These are phyloP conservation scores for Ploettnerulaceae sp. DNA, from an alignment of 2,329 filamentous ascomycete genomes.

Conservation along the genomic window DNA sequence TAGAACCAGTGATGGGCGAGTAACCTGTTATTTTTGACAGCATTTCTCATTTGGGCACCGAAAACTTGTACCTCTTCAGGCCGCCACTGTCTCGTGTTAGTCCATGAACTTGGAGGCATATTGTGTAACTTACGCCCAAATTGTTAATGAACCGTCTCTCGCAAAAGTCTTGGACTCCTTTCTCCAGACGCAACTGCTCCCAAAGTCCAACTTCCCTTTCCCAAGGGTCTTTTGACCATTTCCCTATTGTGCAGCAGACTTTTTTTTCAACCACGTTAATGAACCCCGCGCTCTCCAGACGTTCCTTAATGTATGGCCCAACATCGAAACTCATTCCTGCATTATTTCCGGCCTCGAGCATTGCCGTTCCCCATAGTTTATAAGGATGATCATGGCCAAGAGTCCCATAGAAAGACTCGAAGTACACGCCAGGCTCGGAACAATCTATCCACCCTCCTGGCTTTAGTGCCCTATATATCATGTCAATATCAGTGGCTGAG, in stretches of 20 bases:
- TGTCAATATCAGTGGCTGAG: slow-evolving; percentile 3
- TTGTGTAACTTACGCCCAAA: slow-evolving; percentile 5
- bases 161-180: slow-evolving; percentile 17
- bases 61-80: slow-evolving; percentile 15
- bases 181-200: slow-evolving; percentile 16
- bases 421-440: slow-evolving; percentile 16
- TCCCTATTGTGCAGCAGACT: slow-evolving; percentile 41
- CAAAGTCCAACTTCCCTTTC: slow-evolving; percentile 16
- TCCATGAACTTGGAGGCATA: background rate
- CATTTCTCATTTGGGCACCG: slow-evolving; percentile 13
- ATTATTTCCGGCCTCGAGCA: slow-evolving; percentile 18
- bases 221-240: slow-evolving; percentile 42
- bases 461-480: slow-evolving; percentile 12
- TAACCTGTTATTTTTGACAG: slow-evolving; percentile 16
- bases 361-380: slow-evolving; percentile 16
- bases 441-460: slow-evolving; percentile 22
- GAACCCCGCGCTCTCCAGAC: slow-evolving; percentile 38
- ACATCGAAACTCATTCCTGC: slow-evolving; percentile 19
- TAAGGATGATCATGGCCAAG: slow-evolving; percentile 12
- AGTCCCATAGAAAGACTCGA: slow-evolving; percentile 13
- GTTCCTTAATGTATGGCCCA: slow-evolving; percentile 26
- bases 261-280: slow-evolving; percentile 37
- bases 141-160: slow-evolving; percentile 18
- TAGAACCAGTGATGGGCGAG: slow-evolving; percentile 11
- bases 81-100: slow-evolving; percentile 12